Evolutionary conservation across 805 yeast genomes (phyloP), one percentile per base, ranked within the genome.

Genomic region (Priceomyces melissophilus): DNA sequence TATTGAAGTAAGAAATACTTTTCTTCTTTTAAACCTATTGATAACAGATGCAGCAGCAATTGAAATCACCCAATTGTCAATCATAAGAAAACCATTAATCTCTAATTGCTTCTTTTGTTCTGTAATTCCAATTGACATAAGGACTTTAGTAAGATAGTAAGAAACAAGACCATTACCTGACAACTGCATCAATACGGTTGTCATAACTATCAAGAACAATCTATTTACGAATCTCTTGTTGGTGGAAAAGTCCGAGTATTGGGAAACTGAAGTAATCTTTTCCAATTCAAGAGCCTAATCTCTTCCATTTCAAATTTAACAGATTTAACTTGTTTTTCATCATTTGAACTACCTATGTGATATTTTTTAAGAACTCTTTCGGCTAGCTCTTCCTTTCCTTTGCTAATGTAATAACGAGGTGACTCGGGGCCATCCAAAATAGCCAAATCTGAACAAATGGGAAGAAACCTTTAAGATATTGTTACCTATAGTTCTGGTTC

Each of bases 151-250:
- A 46, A 76, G 60, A 55, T 76, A 76, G 64, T 74, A 76, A 3
- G 78, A 69, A 20, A 75, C 75, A 44, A 76, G 58, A 42, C 77
- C 78, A 49, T 73, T 75, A 51, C 81, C 81, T 12, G 78, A 70
- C 32, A 71, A 51, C 50, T 73, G 78, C 71, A 63, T 63, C 45
- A 70, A 52, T 26, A 55, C 46, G 31, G 67, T 69, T 15, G 68
- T 50, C 49, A 60, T 54, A 25, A 53, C 15, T 29, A 59, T 47
- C 48, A 71, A 63, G 57, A 47, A 53, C n/a, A 69, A 50, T 57
- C 79, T 64, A 53, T 66, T 71, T 46, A 73, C 58, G 52, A 67
- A 70, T 27, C 66, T 62, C 28, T 60, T 58, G 4, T 66, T 66
- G 14, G 48, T 54, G 41, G 71, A 13, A 43, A 73, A 69, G 45